Percentiles rank a stretch among this genome's conserved stretches.
Conservation (phyloP, 805 yeast genomes). For the Sungouiella blattae region DNA sequence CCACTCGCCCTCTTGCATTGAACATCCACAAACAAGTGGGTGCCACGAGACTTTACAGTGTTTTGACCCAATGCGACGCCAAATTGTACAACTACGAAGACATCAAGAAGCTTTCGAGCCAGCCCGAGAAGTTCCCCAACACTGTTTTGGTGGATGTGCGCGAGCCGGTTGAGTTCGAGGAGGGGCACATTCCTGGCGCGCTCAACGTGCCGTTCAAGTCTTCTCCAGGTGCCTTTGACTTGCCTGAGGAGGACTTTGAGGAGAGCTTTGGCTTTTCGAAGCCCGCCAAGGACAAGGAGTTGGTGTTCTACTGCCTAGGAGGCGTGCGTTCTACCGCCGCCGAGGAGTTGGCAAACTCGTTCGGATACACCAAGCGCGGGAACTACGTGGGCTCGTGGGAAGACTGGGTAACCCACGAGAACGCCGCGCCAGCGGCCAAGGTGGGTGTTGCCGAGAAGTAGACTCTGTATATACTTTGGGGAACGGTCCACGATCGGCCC, state of each 20-base stretch:
- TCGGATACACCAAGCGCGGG: slow-evolving; percentile 81
- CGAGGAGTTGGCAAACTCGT: slow-evolving; percentile 85
- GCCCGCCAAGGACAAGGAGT: slow-evolving; percentile 66
- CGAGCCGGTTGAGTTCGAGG: slow-evolving; percentile 76
- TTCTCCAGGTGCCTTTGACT: slow-evolving; percentile 87
- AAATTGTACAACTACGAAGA: slow-evolving; percentile 50
- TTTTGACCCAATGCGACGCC: slow-evolving; percentile 41
- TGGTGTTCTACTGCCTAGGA: slow-evolving; percentile 87
- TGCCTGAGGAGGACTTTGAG: slow-evolving; percentile 73
- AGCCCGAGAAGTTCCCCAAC: slow-evolving; percentile 40
- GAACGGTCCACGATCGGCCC: not conserved
- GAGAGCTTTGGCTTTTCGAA: slow-evolving; percentile 78
- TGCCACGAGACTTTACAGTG: slow-evolving; percentile 25
- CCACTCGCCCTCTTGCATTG: slow-evolving; percentile 1
- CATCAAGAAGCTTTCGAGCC: slow-evolving; percentile 41
- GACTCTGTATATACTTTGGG: not conserved
- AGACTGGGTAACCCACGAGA: slow-evolving; percentile 65
- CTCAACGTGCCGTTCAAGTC: slow-evolving; percentile 86
- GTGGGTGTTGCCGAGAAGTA: not conserved
- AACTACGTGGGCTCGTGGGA: slow-evolving; percentile 84
- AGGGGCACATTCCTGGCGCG: slow-evolving; percentile 80
- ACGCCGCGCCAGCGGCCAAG: slow-evolving; percentile 8
- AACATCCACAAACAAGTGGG: not conserved
- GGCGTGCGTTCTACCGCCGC: slow-evolving; percentile 91
- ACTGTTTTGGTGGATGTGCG: slow-evolving; percentile 81